A percentile compares a stretch with the other conserved stretches of the same genome.
phyloP scores from a whole-genome alignment of 345 rosid species.

The Aurinia saxatilis region DNA sequence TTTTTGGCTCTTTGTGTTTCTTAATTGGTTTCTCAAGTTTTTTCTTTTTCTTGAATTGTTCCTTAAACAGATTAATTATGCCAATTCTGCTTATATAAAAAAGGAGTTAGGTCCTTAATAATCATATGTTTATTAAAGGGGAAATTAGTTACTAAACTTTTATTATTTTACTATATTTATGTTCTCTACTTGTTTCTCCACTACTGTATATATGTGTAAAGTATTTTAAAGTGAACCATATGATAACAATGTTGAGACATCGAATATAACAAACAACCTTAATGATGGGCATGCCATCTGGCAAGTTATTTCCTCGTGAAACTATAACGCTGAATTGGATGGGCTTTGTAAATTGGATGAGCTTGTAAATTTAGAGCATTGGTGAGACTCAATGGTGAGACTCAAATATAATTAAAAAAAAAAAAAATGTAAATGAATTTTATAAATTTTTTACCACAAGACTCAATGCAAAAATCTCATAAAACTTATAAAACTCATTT shows the following conservation, averaged over 20 bases:
- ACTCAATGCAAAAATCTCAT: no score
- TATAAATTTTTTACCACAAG: no score
- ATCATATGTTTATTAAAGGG: neutral
- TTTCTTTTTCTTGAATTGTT: neutral
- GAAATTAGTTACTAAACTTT: neutral
- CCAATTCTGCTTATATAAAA: neutral
- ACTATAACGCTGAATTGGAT: neutral
- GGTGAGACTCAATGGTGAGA: no score
- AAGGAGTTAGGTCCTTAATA: neutral
- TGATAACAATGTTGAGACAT: neutral
- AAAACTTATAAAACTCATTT: no score
- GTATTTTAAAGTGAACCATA: neutral
- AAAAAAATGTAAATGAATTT: no score
- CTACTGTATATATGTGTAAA: neutral
- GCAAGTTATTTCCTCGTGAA: neutral
- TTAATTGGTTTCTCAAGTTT: no score
- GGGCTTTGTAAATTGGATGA: neutral
- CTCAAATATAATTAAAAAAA: no score
- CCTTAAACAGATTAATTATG: neutral
- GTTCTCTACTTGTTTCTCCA: constrained; percentile 4
- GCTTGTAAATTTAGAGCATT: no score
- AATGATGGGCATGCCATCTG: neutral
- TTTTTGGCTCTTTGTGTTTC: no score
- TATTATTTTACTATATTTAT: neutral
- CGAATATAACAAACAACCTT: no score